Conservation (phyloP, 768 basidiomycete species). For the Lentinula sp. region DNA sequence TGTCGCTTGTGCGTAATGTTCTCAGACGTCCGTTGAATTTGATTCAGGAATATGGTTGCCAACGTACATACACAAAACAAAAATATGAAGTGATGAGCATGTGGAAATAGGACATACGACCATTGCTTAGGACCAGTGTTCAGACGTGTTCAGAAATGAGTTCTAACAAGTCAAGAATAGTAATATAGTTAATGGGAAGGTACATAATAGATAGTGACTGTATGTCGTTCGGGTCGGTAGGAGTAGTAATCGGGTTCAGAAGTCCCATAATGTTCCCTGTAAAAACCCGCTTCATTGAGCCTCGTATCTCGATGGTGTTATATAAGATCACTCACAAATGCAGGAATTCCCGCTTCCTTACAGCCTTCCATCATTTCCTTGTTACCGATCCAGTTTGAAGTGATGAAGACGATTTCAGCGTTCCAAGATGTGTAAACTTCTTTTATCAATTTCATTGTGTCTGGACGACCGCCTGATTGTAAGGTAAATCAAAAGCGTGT, state of each 20-base stretch:
- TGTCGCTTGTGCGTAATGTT: background rate
- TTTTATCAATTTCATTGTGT: constrained; percentile 71
- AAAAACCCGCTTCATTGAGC: background rate
- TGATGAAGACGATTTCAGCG: constrained; percentile 81
- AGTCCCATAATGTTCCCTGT: constrained; percentile 71
- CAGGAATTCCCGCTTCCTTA: constrained; percentile 63
- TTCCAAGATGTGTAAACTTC: constrained; percentile 72
- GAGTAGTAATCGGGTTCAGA: constrained; percentile 21
- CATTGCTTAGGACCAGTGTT: background rate
- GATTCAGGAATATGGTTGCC: no score
- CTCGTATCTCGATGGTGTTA: no score
- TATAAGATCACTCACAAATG: constrained; percentile 39
- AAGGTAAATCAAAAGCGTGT: background rate
- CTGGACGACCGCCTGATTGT: constrained; percentile 56
- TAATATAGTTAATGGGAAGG: background rate
- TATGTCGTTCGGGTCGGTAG: no score
- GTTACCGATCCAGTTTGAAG: constrained; percentile 74
- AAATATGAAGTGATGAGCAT: background rate
- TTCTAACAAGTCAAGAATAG: background rate
- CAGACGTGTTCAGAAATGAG: background rate
- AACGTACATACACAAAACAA: no score
- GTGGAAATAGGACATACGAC: background rate
- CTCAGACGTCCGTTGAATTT: background rate
- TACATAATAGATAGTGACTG: no score
- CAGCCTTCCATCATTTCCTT: constrained; percentile 80